A percentile compares a stretch with the other conserved stretches of the same genome.
These are phyloP conservation scores for Yarrowia sp. DNA, from an alignment of 805 yeast species.

Conservation along the genomic window DNA sequence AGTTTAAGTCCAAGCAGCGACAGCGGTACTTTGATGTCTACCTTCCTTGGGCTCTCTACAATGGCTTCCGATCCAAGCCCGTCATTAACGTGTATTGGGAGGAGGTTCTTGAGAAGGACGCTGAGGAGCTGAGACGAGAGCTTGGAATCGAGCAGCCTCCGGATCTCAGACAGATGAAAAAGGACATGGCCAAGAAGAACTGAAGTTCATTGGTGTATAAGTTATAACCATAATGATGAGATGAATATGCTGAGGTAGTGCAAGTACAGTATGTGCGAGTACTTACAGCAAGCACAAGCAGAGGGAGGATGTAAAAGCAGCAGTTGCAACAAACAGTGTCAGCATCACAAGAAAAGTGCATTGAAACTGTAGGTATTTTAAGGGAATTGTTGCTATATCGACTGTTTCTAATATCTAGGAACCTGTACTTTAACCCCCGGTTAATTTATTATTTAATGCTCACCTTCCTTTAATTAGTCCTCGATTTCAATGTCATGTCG, in stretches of 20 bases:
- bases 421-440: too few species aligned
- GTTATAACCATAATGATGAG: neutral
- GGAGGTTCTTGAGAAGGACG: conserved; percentile 64
- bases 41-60: conserved; percentile 81
- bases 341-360: too few species aligned
- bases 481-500: neutral
- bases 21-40: conserved; percentile 63
- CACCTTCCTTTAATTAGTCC: neutral
- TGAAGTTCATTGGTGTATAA: neutral
- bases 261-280: too few species aligned
- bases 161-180: conserved; percentile 58
- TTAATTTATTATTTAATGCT: neutral
- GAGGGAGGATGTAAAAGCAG: too few species aligned
- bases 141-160: conserved; percentile 76
- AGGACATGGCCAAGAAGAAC: conserved; percentile 15
- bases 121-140: conserved; percentile 64
- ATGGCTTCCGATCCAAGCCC: conserved; percentile 70
- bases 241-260: too few species aligned
- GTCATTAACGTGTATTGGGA: conserved; percentile 93
- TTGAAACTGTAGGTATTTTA: too few species aligned
- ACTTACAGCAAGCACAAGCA: too few species aligned
- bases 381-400: too few species aligned
- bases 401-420: too few species aligned
- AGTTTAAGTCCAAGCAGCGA: conserved; percentile 62
- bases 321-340: too few species aligned